Evolutionary conservation across 169 alveolate species (phyloP).

Genomic region (Miamiensis avidus): DNA sequence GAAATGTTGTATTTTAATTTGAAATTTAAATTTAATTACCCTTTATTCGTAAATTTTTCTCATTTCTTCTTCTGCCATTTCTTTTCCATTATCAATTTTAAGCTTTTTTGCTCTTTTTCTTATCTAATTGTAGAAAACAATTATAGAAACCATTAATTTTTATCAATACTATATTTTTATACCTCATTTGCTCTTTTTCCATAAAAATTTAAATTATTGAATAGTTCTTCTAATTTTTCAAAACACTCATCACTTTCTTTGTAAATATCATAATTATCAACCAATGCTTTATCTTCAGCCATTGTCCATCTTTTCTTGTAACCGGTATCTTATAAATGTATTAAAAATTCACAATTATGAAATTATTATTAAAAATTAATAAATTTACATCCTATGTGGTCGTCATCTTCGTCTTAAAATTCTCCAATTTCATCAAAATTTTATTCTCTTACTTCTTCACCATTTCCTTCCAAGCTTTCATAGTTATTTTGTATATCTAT

Average conservation of each 20-base stretch:
- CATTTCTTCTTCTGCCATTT: constrained; percentile 15
- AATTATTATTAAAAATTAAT: not conserved
- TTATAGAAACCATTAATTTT: too few relatives aligned
- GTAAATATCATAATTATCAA: constrained; percentile 43
- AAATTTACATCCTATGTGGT: not conserved
- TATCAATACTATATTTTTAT: too few relatives aligned
- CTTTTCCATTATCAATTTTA: constrained; percentile 29
- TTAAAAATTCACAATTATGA: not conserved
- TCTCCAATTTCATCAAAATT: constrained; percentile 12
- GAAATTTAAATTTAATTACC: not conserved
- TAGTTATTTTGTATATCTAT: constrained; percentile 53
- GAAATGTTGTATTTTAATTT: too few relatives aligned
- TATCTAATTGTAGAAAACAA: not conserved
- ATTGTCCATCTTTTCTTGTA: constrained; percentile 34
- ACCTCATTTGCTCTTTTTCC: constrained; percentile 20
- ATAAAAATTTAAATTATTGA: constrained; percentile 20
- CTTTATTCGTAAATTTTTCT: not conserved
- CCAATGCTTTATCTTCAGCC: constrained; percentile 36
- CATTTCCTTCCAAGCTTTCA: constrained; percentile 22
- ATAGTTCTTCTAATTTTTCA: constrained; percentile 31
- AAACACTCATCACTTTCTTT: constrained; percentile 18
- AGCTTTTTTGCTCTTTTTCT: constrained; percentile 39
- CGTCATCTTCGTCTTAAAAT: too few relatives aligned
- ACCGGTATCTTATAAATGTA: not conserved
- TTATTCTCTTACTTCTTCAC: not conserved